Evolutionary conservation across 2,329 filamentous ascomycete genomes (phyloP).

Genomic region (Trichoderma atrobrunneum): DNA sequence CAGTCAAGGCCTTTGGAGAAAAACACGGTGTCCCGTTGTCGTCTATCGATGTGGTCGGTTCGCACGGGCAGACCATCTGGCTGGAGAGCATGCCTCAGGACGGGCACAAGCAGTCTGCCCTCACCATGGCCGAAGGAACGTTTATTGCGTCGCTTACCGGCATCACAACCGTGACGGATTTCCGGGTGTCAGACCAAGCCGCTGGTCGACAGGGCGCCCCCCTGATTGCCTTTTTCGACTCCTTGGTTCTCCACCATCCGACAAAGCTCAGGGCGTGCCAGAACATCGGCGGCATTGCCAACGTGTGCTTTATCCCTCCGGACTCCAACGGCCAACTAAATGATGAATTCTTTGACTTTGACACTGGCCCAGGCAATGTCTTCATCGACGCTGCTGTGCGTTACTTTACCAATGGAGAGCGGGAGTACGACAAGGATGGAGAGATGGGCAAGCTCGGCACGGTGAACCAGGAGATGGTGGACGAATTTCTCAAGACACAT

Average conservation of each 20-base stretch:
- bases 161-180: constrained; percentile 56
- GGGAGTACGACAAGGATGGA: constrained; percentile 52
- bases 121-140: constrained; percentile 57
- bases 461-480: constrained; percentile 50
- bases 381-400: constrained; percentile 57
- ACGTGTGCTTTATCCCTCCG: constrained; percentile 58
- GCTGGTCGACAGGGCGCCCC: constrained; percentile 48
- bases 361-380: constrained; percentile 55
- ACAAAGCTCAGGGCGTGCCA: constrained; percentile 57
- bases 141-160: constrained; percentile 54
- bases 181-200: constrained; percentile 49
- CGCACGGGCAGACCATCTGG: constrained; percentile 60
- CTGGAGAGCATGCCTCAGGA: constrained; percentile 50
- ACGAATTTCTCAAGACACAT: constrained; percentile 45
- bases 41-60: constrained; percentile 53
- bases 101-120: constrained; percentile 45
- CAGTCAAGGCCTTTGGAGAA: constrained; percentile 49
- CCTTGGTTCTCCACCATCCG: constrained; percentile 48
- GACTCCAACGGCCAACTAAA: constrained; percentile 31
- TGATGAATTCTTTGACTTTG: constrained; percentile 43
- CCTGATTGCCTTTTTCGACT: constrained; percentile 52
- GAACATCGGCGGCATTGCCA: constrained; percentile 61
- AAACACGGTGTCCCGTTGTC: constrained; percentile 41
- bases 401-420: constrained; percentile 49
- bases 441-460: constrained; percentile 47